phyloP scores from a whole-genome alignment of 345 rosid species.

The Streptanthus diversifolius region DNA sequence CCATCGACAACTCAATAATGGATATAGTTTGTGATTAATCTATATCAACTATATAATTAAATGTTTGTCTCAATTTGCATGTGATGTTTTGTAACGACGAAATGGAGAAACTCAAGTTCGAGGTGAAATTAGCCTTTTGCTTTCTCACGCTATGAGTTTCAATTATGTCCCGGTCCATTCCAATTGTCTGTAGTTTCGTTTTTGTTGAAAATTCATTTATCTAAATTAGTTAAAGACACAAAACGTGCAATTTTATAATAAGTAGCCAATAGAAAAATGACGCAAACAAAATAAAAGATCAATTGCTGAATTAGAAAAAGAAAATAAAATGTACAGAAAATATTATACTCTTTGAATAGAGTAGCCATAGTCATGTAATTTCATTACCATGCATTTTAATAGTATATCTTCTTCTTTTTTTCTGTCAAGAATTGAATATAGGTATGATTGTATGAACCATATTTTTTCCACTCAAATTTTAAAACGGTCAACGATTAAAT shows the following conservation, averaged over 20 bases:
- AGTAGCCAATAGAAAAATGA: background rate
- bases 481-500: too few relatives aligned
- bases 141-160: conserved; percentile 17
- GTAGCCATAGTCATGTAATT: background rate
- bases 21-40: conserved; percentile 5
- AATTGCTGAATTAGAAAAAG: background rate
- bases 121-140: conserved; percentile 28
- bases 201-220: background rate
- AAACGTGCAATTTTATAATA: too few relatives aligned
- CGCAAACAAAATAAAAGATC: too few relatives aligned
- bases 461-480: background rate
- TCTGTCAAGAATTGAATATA: too few relatives aligned
- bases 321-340: background rate
- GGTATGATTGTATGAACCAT: background rate
- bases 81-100: conserved; percentile 24
- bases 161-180: background rate
- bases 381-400: background rate
- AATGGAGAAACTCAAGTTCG: conserved; percentile 21
- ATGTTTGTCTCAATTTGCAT: conserved; percentile 18
- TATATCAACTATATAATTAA: background rate
- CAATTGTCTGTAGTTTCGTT: background rate
- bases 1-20: conserved; percentile 5
- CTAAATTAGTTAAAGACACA: background rate
- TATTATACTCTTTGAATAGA: background rate
- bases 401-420: background rate